Evolutionary conservation across 2,329 filamentous ascomycete genomes (phyloP).

Genomic region (Ophiostoma tasmaniense): DNA sequence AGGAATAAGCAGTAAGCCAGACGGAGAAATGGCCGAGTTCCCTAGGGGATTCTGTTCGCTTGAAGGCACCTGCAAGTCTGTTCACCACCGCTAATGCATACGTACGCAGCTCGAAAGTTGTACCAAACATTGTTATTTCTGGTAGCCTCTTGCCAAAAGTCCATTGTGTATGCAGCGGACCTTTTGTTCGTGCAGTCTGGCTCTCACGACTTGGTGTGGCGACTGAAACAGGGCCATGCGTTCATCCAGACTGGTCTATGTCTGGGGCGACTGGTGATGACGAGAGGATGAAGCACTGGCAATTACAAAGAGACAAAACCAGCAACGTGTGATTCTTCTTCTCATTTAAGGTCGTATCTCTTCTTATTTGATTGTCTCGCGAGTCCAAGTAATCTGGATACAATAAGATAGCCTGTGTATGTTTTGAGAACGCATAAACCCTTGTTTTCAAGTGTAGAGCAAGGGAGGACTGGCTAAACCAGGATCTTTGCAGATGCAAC

Average conservation of each 20-base stretch:
- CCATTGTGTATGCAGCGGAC: neutral
- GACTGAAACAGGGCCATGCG: neutral
- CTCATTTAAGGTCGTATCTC: too few relatives aligned
- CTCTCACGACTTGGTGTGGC: neutral
- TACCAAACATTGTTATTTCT: constrained; percentile 1
- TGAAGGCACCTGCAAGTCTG: neutral
- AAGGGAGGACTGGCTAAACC: neutral
- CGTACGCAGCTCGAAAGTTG: constrained; percentile 2
- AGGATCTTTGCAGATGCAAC: neutral
- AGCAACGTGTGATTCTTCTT: too few relatives aligned
- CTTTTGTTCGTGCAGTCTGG: constrained; percentile 9
- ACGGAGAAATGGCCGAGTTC: neutral
- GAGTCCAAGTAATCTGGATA: neutral
- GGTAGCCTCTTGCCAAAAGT: constrained; percentile 1
- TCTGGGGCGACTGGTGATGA: neutral
- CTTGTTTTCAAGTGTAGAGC: neutral
- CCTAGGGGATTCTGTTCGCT: neutral
- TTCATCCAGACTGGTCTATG: neutral
- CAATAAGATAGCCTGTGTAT: neutral
- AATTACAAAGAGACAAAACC: neutral
- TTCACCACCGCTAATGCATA: constrained; percentile 7
- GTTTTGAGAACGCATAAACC: neutral
- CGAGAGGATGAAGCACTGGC: neutral
- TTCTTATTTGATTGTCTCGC: neutral
- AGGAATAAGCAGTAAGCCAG: neutral